Evolutionary conservation across 1,284 basidiomycete genomes (phyloP).

Genomic region (Cystobasidiaceae sp.): DNA sequence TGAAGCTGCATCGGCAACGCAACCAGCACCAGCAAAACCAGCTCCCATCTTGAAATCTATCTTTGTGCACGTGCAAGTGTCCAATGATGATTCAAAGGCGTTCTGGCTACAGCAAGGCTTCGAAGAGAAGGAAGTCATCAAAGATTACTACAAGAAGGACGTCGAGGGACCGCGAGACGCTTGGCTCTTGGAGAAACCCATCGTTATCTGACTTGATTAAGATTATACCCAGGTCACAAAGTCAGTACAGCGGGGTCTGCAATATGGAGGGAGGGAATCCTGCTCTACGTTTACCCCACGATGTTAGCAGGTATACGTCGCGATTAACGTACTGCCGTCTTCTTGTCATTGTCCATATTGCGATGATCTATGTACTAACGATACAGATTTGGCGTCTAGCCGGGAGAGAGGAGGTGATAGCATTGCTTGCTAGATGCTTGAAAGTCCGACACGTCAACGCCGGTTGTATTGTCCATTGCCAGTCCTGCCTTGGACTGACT

Average conservation of each 20-base stretch:
- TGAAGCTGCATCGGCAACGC: conserved; percentile 31
- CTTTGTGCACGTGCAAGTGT: conserved; percentile 48
- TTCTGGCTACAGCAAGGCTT: conserved; percentile 49
- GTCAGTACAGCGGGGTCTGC: too few species aligned
- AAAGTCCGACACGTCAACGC: neutral
- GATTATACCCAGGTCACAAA: neutral
- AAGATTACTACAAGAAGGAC: conserved; percentile 39
- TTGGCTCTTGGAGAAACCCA: conserved; percentile 43
- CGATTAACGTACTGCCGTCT: neutral
- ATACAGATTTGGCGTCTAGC: neutral
- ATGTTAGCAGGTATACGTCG: neutral
- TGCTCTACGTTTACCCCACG: neutral
- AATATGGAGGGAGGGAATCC: too few species aligned
- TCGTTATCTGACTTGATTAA: conserved; percentile 12
- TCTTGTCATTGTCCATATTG: neutral
- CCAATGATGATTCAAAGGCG: conserved; percentile 44
- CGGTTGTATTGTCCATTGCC: too few species aligned
- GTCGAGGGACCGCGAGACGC: conserved; percentile 45
- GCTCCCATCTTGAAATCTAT: conserved; percentile 39
- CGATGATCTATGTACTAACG: neutral
- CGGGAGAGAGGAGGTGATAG: too few species aligned
- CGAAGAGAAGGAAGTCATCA: conserved; percentile 36
- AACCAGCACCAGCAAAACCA: conserved; percentile 32
- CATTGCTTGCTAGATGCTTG: neutral
- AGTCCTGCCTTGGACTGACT: neutral